A percentile compares a stretch with the other conserved stretches of the same genome.
Conservation (phyloP, 73 alveolate species). For the Paramecium pentaurelia region DNA sequence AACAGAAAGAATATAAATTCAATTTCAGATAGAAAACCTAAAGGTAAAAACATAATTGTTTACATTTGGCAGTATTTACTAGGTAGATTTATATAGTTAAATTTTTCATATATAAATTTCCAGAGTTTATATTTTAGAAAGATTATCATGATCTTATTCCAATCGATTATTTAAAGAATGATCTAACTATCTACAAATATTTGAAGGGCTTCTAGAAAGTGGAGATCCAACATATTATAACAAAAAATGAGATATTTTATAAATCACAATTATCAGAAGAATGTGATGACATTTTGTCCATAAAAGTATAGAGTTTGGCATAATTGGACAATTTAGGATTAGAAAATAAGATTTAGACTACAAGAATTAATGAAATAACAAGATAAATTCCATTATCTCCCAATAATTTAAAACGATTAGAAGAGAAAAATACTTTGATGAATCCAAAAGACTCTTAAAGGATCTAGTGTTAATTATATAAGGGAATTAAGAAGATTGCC, state of each 20-base stretch:
- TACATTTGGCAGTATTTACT: slow-evolving; percentile 17
- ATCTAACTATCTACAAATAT: slow-evolving; percentile 15
- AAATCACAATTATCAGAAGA: not conserved
- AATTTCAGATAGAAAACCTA: not conserved
- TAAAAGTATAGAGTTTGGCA: not conserved
- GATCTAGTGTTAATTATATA: not conserved
- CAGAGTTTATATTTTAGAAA: not conserved
- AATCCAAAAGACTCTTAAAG: not conserved
- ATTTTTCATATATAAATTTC: not conserved
- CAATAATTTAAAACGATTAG: slow-evolving; percentile 12
- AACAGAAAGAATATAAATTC: not conserved
- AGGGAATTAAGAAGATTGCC: not conserved
- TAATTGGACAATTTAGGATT: not conserved
- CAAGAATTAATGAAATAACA: slow-evolving; percentile 4
- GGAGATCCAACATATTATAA: not conserved
- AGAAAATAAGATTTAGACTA: not conserved
- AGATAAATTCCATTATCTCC: slow-evolving; percentile 50
- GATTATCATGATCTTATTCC: not conserved
- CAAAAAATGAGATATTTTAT: not conserved
- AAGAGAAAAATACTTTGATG: not conserved
- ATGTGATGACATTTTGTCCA: not conserved
- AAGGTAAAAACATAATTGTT: not conserved
- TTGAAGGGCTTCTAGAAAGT: slow-evolving; percentile 13
- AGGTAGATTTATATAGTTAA: not conserved
- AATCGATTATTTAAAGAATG: slow-evolving; percentile 25